Evolutionary conservation across 164 flowering plant genomes (phyloP).

Genomic region (Macadamia tetraphylla): DNA sequence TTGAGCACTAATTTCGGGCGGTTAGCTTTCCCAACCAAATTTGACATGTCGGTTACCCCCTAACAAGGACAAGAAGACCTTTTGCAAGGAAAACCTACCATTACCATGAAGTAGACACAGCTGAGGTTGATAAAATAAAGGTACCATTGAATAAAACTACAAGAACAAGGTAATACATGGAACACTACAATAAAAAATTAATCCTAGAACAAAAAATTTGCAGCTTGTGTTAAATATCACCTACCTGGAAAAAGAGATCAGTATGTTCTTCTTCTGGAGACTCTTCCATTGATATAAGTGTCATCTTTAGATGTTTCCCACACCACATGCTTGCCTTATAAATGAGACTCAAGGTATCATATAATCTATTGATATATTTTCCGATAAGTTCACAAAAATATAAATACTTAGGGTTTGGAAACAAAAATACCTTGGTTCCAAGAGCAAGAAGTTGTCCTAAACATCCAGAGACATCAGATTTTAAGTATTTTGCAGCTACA

Average conservation of each 20-base stretch:
- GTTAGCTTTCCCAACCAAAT: no score
- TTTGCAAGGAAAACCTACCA: background rate
- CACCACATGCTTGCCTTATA: slow-evolving; percentile 76
- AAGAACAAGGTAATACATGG: background rate
- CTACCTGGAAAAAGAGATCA: slow-evolving; percentile 60
- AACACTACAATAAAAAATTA: background rate
- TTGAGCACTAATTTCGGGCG: no score
- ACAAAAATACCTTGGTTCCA: slow-evolving; percentile 59
- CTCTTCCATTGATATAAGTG: slow-evolving; percentile 55
- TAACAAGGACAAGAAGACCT: no score
- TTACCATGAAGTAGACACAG: background rate
- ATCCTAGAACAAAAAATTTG: background rate
- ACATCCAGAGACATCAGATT: slow-evolving; percentile 33
- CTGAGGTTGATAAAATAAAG: background rate
- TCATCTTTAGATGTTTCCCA: slow-evolving; percentile 71
- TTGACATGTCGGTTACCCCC: no score
- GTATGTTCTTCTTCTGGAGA: slow-evolving; percentile 70
- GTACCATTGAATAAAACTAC: background rate
- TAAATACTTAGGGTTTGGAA: background rate
- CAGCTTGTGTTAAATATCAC: background rate
- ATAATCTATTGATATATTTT: background rate
- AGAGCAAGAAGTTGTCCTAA: slow-evolving; percentile 40
- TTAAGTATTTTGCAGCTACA: slow-evolving; percentile 49
- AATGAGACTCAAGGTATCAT: slow-evolving; percentile 9
- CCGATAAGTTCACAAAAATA: slow-evolving; percentile 1